A percentile compares a stretch with the other conserved stretches of the same genome.
phyloP scores from a whole-genome alignment of 2,329 filamentous ascomycete species.

The Hortaea werneckii region DNA sequence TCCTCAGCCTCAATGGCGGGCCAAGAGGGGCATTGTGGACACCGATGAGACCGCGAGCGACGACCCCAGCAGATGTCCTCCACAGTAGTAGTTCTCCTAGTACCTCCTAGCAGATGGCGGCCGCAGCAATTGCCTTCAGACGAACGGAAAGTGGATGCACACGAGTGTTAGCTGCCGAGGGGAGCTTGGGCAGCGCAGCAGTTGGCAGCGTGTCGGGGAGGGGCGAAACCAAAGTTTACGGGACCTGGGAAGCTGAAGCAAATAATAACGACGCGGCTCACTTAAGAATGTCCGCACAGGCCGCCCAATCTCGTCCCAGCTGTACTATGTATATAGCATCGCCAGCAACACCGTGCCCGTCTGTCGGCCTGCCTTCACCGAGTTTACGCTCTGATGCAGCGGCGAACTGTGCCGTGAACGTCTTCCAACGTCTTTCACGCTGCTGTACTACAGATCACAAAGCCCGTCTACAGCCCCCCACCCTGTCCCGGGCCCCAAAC shows the following conservation, averaged over 20 bases:
- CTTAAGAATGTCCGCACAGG: not conserved
- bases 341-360: not conserved
- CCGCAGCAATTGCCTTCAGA: too few relatives aligned
- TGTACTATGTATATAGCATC: not conserved
- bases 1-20: conserved; percentile 2
- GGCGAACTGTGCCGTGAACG: conserved; percentile 8
- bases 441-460: not conserved
- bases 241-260: not conserved
- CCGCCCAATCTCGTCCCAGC: not conserved
- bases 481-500: not conserved
- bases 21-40: not conserved
- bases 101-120: too few relatives aligned
- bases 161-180: not conserved
- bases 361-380: not conserved
- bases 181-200: not conserved
- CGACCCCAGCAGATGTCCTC: too few relatives aligned
- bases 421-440: conserved; percentile 1
- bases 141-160: too few relatives aligned
- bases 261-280: not conserved
- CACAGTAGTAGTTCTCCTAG: too few relatives aligned
- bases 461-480: not conserved
- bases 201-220: not conserved
- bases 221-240: not conserved
- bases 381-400: conserved; percentile 9
- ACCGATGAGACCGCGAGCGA: not conserved